phyloP scores from a whole-genome alignment of 2,329 filamentous ascomycete genomes.

The Tetracladium maxilliforme region DNA sequence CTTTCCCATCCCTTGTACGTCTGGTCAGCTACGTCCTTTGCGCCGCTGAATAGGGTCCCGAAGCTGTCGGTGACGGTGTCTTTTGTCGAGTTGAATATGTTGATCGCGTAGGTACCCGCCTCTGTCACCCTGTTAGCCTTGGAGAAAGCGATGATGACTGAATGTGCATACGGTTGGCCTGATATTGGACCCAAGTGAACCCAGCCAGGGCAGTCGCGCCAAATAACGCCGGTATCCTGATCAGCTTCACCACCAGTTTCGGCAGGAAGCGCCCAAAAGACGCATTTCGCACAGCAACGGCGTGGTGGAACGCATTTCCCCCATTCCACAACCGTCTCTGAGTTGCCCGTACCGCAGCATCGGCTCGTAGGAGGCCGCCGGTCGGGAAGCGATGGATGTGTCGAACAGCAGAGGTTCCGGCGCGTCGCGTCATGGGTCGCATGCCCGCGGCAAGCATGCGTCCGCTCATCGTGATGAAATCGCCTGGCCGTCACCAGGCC shows the following conservation, averaged over 20 bases:
- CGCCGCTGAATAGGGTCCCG: conserved; percentile 53
- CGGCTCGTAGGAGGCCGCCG: conserved; percentile 53
- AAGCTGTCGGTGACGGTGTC: conserved; percentile 59
- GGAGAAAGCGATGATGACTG: conserved; percentile 1
- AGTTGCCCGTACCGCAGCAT: conserved; percentile 45
- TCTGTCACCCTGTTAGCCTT: conserved; percentile 26
- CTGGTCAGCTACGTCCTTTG: conserved; percentile 63
- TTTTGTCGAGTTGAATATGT: conserved; percentile 58
- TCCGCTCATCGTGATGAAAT: conserved; percentile 17
- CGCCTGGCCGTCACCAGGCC: too few species aligned
- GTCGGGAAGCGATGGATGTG: conserved; percentile 53
- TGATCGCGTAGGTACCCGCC: conserved; percentile 63
- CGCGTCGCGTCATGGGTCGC: conserved; percentile 49
- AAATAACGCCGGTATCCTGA: conserved; percentile 78
- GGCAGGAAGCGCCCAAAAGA: conserved; percentile 59
- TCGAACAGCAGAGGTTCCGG: conserved; percentile 37
- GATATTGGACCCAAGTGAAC: conserved; percentile 88
- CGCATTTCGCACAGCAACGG: conserved; percentile 45
- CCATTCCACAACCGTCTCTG: conserved; percentile 58
- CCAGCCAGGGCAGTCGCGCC: conserved; percentile 78
- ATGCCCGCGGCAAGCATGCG: conserved; percentile 61
- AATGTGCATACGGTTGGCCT: conserved; percentile 63
- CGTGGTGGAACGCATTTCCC: conserved; percentile 71
- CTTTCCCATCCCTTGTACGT: conserved; percentile 69
- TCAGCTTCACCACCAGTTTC: conserved; percentile 80